Conservation (phyloP, 2,329 filamentous ascomycete species). For the Elsinoe necatrix region DNA sequence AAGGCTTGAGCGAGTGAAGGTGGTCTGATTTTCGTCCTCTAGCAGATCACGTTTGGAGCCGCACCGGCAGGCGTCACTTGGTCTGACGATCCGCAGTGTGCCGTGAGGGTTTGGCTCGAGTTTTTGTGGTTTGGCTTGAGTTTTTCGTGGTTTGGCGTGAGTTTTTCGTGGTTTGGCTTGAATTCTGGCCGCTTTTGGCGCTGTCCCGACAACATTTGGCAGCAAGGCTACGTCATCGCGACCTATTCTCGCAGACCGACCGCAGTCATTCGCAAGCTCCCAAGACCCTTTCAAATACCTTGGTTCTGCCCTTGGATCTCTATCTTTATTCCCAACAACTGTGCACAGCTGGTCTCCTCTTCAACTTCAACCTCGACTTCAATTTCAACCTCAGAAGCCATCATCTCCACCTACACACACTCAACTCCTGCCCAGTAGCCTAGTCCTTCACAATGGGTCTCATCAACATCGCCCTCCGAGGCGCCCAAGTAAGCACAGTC, state of each 20-base stretch:
- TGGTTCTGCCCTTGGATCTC: neutral
- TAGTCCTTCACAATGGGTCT: slow-evolving; percentile 20
- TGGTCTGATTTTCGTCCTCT: slow-evolving; percentile 6
- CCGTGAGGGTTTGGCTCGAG: neutral
- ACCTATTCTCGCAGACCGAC: slow-evolving; percentile 4
- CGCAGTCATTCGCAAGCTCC: slow-evolving; percentile 3
- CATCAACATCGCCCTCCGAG: slow-evolving; percentile 25
- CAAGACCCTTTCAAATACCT: slow-evolving; percentile 6
- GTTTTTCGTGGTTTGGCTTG: neutral
- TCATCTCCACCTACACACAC: slow-evolving; percentile 10
- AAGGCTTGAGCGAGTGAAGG: no score
- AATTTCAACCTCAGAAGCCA: neutral
- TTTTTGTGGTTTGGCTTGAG: neutral
- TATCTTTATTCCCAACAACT: slow-evolving; percentile 15
- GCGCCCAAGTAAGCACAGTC: slow-evolving; percentile 21
- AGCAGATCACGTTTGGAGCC: neutral
- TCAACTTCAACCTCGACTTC: slow-evolving; percentile 10
- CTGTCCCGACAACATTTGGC: slow-evolving; percentile 9
- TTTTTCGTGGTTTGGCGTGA: neutral
- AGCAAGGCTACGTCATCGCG: slow-evolving; percentile 7
- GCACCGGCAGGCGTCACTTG: slow-evolving; percentile 7
- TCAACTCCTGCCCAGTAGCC: slow-evolving; percentile 10
- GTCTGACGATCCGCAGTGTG: slow-evolving; percentile 8
- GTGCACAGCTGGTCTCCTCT: no score
- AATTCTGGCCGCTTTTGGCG: no score